Percentiles rank a stretch among this genome's conserved stretches.
Conservation (phyloP, 1,284 basidiomycete genomes). For the Mixia osmundae region DNA sequence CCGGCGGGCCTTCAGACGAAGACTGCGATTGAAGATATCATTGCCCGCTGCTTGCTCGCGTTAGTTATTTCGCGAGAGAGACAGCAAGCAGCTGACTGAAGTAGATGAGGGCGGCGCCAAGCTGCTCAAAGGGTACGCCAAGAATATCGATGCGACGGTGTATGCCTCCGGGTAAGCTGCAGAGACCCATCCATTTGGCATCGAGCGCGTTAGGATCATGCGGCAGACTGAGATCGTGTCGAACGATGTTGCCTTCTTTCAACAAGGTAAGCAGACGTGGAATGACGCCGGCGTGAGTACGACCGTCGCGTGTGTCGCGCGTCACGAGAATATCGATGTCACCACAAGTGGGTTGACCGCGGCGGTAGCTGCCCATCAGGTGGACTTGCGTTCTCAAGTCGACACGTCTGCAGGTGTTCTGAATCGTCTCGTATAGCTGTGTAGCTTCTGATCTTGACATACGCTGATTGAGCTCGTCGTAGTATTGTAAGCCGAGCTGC, state of each 20-base stretch:
- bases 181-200: conserved; percentile 54
- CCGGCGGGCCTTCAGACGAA: conserved; percentile 55
- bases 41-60: no score
- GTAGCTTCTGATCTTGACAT: conserved; percentile 62
- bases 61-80: conserved; percentile 1
- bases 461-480: conserved; percentile 52
- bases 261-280: conserved; percentile 38
- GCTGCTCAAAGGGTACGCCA: conserved; percentile 21
- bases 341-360: conserved; percentile 39
- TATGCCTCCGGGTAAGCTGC: conserved; percentile 23
- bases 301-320: conserved; percentile 42
- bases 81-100: conserved; percentile 49
- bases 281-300: conserved; percentile 36
- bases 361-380: conserved; percentile 72
- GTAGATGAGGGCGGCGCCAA: conserved; percentile 65
- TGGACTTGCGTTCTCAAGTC: not conserved
- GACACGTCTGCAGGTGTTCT: conserved; percentile 19
- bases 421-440: conserved; percentile 44
- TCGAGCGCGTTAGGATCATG: conserved; percentile 42
- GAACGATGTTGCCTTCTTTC: conserved; percentile 37
- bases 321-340: conserved; percentile 79
- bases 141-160: conserved; percentile 11
- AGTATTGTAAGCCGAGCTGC: conserved; percentile 42
- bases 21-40: conserved; percentile 70
- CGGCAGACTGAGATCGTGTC: conserved; percentile 41